These are phyloP conservation scores for Yamadazyma tumulicola DNA, from an alignment of 805 yeast species.

Conservation along the genomic window DNA sequence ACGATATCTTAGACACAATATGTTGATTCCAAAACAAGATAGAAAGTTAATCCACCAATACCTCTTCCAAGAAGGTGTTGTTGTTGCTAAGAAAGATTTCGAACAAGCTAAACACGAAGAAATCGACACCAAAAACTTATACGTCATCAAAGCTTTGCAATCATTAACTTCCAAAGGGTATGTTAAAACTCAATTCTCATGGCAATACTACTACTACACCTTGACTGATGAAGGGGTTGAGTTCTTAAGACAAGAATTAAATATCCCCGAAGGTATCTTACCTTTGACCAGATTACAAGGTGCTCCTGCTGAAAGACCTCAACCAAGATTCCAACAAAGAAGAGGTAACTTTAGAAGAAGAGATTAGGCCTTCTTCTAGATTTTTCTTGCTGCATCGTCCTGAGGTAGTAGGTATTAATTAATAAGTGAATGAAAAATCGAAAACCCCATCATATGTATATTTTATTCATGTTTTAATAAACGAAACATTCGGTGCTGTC, in stretches of 20 bases:
- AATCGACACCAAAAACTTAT: slow-evolving; percentile 96
- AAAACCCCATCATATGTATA: slow-evolving; percentile 10
- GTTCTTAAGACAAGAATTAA: slow-evolving; percentile 95
- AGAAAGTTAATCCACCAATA: slow-evolving; percentile 99
- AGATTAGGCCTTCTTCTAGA: too few relatives aligned
- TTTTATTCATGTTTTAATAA: slow-evolving; percentile 16
- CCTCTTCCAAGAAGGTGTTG: slow-evolving; percentile 99
- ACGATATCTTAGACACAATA: too few relatives aligned
- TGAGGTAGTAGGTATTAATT: background rate
- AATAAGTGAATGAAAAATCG: slow-evolving; percentile 2
- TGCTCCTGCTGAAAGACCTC: slow-evolving; percentile 79
- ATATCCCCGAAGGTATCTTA: slow-evolving; percentile 97
- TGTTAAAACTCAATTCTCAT: slow-evolving; percentile 99
- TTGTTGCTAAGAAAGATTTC: slow-evolving; percentile 99
- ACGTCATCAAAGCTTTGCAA: slow-evolving; percentile 97
- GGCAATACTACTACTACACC: slow-evolving; percentile 99
- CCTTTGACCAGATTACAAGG: slow-evolving; percentile 97
- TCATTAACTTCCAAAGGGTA: slow-evolving; percentile 97
- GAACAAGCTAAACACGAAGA: slow-evolving; percentile 97
- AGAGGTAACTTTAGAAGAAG: slow-evolving; percentile 60
- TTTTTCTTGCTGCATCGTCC: too few relatives aligned
- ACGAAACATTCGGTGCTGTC: slow-evolving; percentile 13
- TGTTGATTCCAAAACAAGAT: slow-evolving; percentile 99
- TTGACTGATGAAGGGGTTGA: slow-evolving; percentile 99
- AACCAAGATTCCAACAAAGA: slow-evolving; percentile 42